These are phyloP conservation scores for Leishmania guyanensis DNA, from an alignment of 208 protist genomes.

Conservation along the genomic window DNA sequence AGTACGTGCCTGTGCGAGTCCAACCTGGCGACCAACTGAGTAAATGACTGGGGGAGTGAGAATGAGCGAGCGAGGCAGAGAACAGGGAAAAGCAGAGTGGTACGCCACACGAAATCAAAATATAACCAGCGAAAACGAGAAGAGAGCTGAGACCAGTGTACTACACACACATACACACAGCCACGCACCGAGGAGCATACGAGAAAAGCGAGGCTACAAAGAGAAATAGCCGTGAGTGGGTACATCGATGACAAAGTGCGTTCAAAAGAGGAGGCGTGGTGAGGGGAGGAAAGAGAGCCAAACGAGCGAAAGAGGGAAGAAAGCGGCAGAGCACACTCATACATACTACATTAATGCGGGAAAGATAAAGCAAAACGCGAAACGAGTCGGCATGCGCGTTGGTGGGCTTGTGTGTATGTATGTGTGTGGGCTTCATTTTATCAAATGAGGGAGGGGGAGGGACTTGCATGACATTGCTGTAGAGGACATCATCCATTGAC, in stretches of 20 bases:
- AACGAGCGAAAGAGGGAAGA: too few relatives aligned
- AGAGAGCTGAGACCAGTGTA: background rate
- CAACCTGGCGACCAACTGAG: background rate
- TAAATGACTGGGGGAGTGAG: background rate
- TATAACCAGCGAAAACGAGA: background rate
- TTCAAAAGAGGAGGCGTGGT: background rate
- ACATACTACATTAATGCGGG: background rate
- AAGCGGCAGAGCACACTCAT: background rate
- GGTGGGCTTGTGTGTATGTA: background rate
- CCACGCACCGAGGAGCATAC: background rate
- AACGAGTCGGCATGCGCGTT: background rate
- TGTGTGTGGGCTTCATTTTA: background rate
- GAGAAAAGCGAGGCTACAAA: background rate
- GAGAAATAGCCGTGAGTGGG: background rate
- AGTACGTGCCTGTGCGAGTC: background rate
- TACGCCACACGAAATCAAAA: background rate
- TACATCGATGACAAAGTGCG: background rate
- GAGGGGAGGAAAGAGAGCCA: background rate
- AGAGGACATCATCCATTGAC: background rate
- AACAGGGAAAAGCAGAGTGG: background rate
- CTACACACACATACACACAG: background rate
- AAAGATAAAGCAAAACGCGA: background rate
- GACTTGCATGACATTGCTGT: background rate
- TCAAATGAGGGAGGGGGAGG: background rate
- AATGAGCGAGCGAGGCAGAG: background rate